A percentile compares a stretch with the other conserved stretches of the same genome.
Conservation (phyloP, 202 grass and related monocot genomes). For the Setaria italica region DNA sequence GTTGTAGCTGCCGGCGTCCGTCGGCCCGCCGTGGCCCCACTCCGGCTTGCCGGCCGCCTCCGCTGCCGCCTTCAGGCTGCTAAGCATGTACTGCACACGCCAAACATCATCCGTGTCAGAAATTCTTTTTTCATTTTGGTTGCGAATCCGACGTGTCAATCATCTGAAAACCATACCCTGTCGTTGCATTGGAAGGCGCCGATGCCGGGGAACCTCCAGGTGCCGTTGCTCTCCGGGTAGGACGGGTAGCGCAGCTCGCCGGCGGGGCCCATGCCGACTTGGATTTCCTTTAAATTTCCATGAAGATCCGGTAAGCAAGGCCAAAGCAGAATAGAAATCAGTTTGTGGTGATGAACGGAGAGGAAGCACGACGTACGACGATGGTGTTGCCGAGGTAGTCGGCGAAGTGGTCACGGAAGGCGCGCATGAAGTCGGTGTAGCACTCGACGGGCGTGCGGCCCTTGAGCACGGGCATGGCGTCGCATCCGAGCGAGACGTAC, state of each 20-base stretch:
- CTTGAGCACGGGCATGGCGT: conserved; percentile 80
- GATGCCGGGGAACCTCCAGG: conserved; percentile 80
- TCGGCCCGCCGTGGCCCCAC: conserved; percentile 61
- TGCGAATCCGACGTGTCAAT: not conserved
- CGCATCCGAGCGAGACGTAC: conserved; percentile 88
- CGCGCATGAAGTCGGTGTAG: conserved; percentile 96
- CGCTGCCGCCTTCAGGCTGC: conserved; percentile 66
- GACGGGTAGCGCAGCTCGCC: conserved; percentile 91
- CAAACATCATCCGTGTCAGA: not conserved
- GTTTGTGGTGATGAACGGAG: not conserved
- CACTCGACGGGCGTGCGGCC: conserved; percentile 80
- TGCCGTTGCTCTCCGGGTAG: conserved; percentile 78
- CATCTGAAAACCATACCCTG: conserved; percentile 42
- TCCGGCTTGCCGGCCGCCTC: conserved; percentile 59
- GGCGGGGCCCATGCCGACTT: conserved; percentile 87
- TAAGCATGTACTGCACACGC: conserved; percentile 60
- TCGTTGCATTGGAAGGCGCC: conserved; percentile 83
- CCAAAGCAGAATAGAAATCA: not conserved
- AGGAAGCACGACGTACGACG: conserved; percentile 48
- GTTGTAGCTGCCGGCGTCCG: conserved; percentile 80
- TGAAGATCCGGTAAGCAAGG: not conserved
- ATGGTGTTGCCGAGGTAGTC: conserved; percentile 75
- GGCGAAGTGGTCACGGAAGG: conserved; percentile 80
- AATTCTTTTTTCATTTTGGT: not conserved
- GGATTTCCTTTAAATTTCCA: conserved; percentile 61